A percentile compares a stretch with the other conserved stretches of the same genome.
Conservation (phyloP, 805 yeast species). For the Monosporozyma servazzii region DNA sequence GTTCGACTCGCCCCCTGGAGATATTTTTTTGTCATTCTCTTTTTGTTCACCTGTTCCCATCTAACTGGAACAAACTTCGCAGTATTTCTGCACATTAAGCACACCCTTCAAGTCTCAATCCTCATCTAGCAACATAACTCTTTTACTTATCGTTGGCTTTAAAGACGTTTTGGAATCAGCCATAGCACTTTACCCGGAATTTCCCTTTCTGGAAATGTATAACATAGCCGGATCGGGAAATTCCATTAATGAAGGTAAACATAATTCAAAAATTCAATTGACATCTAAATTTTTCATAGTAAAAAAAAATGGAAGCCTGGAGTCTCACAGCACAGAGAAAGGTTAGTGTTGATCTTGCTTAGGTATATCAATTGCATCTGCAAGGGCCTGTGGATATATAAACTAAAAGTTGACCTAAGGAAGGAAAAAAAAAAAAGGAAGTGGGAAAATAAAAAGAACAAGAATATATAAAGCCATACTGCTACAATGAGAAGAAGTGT, state of each 20-base stretch:
- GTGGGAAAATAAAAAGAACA: background rate
- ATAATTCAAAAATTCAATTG: background rate
- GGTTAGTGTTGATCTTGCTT: background rate
- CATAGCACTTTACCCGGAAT: background rate
- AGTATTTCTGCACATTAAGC: too few species aligned
- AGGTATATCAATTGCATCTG: background rate
- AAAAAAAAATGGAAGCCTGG: background rate
- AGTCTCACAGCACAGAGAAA: background rate
- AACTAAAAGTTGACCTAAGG: background rate
- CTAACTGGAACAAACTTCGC: too few species aligned
- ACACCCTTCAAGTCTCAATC: too few species aligned
- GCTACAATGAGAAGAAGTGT: slow-evolving; percentile 26
- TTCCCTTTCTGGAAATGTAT: background rate
- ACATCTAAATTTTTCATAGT: background rate
- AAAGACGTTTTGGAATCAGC: background rate
- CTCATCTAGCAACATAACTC: too few species aligned
- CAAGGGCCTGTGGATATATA: background rate
- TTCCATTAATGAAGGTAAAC: background rate
- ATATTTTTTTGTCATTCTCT: background rate
- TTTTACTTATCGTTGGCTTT: background rate
- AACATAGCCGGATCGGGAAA: slow-evolving; percentile 1
- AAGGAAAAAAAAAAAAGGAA: background rate
- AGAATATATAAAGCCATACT: background rate
- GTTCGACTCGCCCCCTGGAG: slow-evolving; percentile 2
- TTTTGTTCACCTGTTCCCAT: too few species aligned